Percentiles rank a stretch among this genome's conserved stretches.
These are phyloP conservation scores for Cordyceps farinosa DNA, from an alignment of 2,329 filamentous ascomycete species.

Conservation along the genomic window DNA sequence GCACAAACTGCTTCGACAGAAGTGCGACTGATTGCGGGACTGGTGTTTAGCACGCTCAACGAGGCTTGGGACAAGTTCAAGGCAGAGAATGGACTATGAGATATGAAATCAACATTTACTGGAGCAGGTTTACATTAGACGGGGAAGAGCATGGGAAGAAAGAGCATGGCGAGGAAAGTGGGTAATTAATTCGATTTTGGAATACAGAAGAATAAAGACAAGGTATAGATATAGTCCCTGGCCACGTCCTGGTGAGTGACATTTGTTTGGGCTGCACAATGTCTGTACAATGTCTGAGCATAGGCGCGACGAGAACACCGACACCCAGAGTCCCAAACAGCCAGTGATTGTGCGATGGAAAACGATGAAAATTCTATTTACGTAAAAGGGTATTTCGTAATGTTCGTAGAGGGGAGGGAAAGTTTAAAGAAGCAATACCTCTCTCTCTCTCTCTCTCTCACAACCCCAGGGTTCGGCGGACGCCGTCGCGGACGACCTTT, in stretches of 20 bases:
- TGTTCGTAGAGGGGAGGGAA: not conserved
- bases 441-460: conserved; percentile 31
- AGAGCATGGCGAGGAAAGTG: not conserved
- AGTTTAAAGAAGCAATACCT: too few relatives aligned
- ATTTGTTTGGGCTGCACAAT: too few relatives aligned
- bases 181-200: not conserved
- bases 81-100: conserved; percentile 60
- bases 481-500: conserved; percentile 75
- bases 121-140: conserved; percentile 13
- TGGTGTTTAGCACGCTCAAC: conserved; percentile 65
- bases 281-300: too few relatives aligned
- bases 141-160: not conserved
- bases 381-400: conserved; percentile 2
- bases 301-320: too few relatives aligned
- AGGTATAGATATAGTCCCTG: not conserved
- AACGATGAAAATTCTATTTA: not conserved
- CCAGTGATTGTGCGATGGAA: too few relatives aligned
- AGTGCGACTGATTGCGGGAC: conserved; percentile 60
- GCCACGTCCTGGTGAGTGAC: not conserved
- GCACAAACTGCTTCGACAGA: conserved; percentile 63
- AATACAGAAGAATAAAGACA: not conserved
- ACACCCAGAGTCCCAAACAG: too few relatives aligned
- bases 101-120: conserved; percentile 13
- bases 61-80: conserved; percentile 74
- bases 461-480: conserved; percentile 73